Base-by-base conservation (phyloP, 176 grass and related monocot species). In the Oryza rufipogon region DNA sequence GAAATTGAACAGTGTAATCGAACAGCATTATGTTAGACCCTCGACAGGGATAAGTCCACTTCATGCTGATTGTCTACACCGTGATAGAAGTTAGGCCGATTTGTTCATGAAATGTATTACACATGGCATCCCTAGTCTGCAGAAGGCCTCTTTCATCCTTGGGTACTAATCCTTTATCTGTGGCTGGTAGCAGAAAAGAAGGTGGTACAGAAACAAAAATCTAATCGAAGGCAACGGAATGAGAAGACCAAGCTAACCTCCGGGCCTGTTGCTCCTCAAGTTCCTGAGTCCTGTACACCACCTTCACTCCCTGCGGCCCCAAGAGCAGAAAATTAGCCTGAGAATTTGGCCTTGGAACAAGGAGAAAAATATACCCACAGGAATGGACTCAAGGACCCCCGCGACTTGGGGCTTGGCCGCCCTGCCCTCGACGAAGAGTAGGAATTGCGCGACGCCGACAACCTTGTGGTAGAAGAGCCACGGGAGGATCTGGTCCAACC, bases 391-490 rank as follows among this genome's bases (percentile, higher is more conserved):
- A 51, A 98, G 96, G 65, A 98, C 84, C 17, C 82, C 96, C 2
- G 92, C 80, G 22, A 93, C 87, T 68, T 86, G 71, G 54, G 92
- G 91, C 71, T 90, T 98, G 28, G 92, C 95, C 67, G 95, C 95
- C 82, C 69, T 98, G 12, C 95, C 95, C 84, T 98, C 95, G 12
- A 98, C 95, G 51, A 98, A 98, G 28, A 98, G 92, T 16, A 98
- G 84, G 66, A 98, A 98, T 42, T 98, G 92, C 26, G 84, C 38
- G 25, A 98, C 87, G 80, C 95, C 95, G 20, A 95, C 68, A 63
- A 95, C 91, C 81, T 95, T 98, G 91, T 98, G 92, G 86, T 95
- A 98, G 76, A 87, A 98, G 87, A 98, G 82, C 95, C 95, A 98
- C 11, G 92, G 92, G 25, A 98, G 79, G 74, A 98, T 95, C 92